Evolutionary conservation across 345 rosid species (phyloP), one percentile per base, ranked within the genome.

Genomic region (Sapria himalayana): DNA sequence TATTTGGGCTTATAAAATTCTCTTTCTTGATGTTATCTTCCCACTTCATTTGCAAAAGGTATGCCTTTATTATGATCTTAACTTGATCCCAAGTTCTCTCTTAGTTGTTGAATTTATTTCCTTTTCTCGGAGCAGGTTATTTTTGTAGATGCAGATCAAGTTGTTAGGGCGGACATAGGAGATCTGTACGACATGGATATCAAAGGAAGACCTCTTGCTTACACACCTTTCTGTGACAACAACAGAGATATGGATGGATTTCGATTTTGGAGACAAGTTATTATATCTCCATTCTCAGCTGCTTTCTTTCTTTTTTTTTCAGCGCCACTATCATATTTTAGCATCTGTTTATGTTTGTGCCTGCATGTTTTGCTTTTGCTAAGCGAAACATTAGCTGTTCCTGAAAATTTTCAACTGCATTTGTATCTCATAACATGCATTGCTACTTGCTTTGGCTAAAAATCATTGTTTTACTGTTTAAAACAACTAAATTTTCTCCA

Each of bases 231-330:
- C 23, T 89, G 98, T 51, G 95, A 89, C 60, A 89, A 82, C 63
- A 89, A 89, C 67, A 89, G 41, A 61, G 98, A 82, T 36, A 82
- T 89, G 98, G 95, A 89, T 65, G 98, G 98, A 32, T 89, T 74
- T 51, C 80, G 92, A 46, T 89, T 89, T 63, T 89, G 98, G 95
- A 73, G 92, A 61, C 95, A 91, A 61, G 99, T 89, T 57, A 37
- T 32, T 24, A 27, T 10, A 2, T 18, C 20, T 23, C 2, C 12
- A 53, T 19, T 27, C 31, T 40, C 0, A 27, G 21, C 19, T 39
- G 1, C 13, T 23, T 19, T 39, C 23, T 37, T 14, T 16, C 4
- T 19, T 19, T 48, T 4, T 18, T 39, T 22, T 11, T 24, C n/a
- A n/a, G n/a, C n/a, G n/a, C n/a, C n/a, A 19, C 12, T 7, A 9